These are phyloP conservation scores for Melocanna baccifera DNA, from an alignment of 176 grass and related monocot genomes.

Conservation along the genomic window DNA sequence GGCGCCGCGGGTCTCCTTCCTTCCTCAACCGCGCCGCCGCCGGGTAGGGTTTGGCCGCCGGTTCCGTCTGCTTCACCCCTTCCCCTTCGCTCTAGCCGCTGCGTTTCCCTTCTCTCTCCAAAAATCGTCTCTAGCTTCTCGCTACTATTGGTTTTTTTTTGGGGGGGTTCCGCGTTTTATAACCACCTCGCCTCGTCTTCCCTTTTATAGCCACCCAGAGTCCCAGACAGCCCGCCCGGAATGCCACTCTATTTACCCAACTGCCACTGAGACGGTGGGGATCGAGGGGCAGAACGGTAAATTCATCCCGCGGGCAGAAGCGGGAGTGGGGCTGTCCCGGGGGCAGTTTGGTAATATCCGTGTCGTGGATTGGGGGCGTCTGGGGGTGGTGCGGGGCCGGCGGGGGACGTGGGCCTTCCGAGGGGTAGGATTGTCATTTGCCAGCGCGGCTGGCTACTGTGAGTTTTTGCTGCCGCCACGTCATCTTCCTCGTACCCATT, in stretches of 20 bases:
- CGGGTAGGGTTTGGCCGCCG: constrained; percentile 49
- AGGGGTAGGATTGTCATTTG: constrained; percentile 49
- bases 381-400: constrained; percentile 29
- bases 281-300: not conserved
- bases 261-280: not conserved
- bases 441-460: not conserved
- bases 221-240: not conserved
- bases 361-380: not conserved
- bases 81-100: constrained; percentile 42
- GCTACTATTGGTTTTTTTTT: constrained; percentile 36
- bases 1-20: not conserved
- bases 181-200: not conserved
- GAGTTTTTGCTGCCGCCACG: constrained; percentile 37
- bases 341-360: not conserved
- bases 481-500: constrained; percentile 91
- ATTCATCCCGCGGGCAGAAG: not conserved
- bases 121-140: constrained; percentile 30
- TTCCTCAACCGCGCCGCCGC: not conserved
- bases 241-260: not conserved
- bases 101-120: constrained; percentile 49
- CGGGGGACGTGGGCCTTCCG: not conserved
- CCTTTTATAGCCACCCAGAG: constrained; percentile 41
- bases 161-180: constrained; percentile 32
- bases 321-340: not conserved
- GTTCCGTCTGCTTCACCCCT: constrained; percentile 13